Conservation (phyloP, 495 filamentous ascomycete species). For the Chlorociboria aeruginascens region DNA sequence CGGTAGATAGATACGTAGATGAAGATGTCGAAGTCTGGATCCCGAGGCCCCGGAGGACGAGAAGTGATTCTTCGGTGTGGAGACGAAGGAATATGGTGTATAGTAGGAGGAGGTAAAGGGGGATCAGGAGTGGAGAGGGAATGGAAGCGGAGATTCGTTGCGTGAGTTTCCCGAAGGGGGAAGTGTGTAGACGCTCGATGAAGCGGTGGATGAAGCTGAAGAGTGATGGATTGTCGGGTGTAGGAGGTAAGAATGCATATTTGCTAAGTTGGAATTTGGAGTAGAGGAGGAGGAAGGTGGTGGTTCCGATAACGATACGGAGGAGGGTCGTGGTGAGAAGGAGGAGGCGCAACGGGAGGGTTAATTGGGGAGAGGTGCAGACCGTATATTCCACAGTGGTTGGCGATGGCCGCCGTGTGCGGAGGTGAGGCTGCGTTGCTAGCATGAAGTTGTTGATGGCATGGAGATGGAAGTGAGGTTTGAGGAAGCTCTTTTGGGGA, state of each 20-base stretch:
- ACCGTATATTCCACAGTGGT: slow-evolving; percentile 82
- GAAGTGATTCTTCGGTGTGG: slow-evolving; percentile 65
- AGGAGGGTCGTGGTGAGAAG: slow-evolving; percentile 22
- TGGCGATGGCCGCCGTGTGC: slow-evolving; percentile 62
- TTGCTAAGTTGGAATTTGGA: slow-evolving; percentile 24
- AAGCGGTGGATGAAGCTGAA: slow-evolving; percentile 8
- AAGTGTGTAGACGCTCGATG: slow-evolving; percentile 1
- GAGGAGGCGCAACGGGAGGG: slow-evolving; percentile 36
- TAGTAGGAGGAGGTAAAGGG: slow-evolving; percentile 12
- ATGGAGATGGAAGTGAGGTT: slow-evolving; percentile 1
- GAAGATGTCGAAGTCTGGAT: slow-evolving; percentile 75
- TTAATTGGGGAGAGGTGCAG: slow-evolving; percentile 51
- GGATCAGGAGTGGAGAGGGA: slow-evolving; percentile 7
- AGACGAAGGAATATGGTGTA: slow-evolving; percentile 28
- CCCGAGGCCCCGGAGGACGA: slow-evolving; percentile 80
- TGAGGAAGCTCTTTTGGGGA: not conserved
- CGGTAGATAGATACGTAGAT: slow-evolving; percentile 43
- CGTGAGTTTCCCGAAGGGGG: slow-evolving; percentile 3
- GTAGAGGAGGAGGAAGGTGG: slow-evolving; percentile 30
- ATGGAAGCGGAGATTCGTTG: not conserved
- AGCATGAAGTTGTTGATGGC: slow-evolving; percentile 24
- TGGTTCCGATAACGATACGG: slow-evolving; percentile 29
- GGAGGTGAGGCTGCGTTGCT: slow-evolving; percentile 41
- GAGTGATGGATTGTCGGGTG: slow-evolving; percentile 1
- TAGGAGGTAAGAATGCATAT: not conserved